Evolutionary conservation across 1,284 basidiomycete species (phyloP).

Genomic region (Irpex lacteus): DNA sequence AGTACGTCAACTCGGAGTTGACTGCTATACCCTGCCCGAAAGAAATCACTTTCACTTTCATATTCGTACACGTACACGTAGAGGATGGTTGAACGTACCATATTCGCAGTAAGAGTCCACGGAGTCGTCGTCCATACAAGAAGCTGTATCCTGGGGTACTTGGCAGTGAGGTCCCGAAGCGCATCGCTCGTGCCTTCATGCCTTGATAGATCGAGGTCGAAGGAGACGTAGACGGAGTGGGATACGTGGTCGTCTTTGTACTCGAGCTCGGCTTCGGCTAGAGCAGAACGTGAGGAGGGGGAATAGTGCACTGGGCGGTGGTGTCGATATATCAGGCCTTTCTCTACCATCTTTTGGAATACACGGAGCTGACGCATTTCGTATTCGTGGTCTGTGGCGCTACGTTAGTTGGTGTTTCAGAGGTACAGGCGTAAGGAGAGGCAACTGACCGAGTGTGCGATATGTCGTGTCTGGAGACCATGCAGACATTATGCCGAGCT

Average conservation of each 20-base stretch:
- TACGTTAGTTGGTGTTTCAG: no score
- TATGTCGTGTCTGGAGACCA: conserved; percentile 81
- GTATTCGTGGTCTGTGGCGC: conserved; percentile 70
- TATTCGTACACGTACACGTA: not conserved
- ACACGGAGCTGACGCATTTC: conserved; percentile 88
- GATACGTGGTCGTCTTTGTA: conserved; percentile 91
- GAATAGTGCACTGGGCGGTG: conserved; percentile 95
- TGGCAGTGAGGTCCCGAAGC: conserved; percentile 21
- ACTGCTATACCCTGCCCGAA: conserved; percentile 78
- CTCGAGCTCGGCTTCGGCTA: conserved; percentile 93
- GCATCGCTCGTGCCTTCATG: conserved; percentile 20
- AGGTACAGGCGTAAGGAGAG: not conserved
- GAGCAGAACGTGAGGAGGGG: conserved; percentile 89
- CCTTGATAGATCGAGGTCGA: conserved; percentile 48
- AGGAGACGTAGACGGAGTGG: conserved; percentile 85
- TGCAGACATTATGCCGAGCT: conserved; percentile 91
- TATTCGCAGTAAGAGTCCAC: conserved; percentile 96
- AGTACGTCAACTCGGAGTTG: conserved; percentile 72
- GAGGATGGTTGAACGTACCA: conserved; percentile 53
- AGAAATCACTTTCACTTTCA: no score
- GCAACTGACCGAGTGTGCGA: conserved; percentile 72
- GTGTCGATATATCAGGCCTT: conserved; percentile 83
- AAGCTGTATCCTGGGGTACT: conserved; percentile 42
- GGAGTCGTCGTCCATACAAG: conserved; percentile 99
- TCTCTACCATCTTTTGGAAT: conserved; percentile 87